Conservation (phyloP, 2,329 filamentous ascomycete species). For the Penicillium freii region DNA sequence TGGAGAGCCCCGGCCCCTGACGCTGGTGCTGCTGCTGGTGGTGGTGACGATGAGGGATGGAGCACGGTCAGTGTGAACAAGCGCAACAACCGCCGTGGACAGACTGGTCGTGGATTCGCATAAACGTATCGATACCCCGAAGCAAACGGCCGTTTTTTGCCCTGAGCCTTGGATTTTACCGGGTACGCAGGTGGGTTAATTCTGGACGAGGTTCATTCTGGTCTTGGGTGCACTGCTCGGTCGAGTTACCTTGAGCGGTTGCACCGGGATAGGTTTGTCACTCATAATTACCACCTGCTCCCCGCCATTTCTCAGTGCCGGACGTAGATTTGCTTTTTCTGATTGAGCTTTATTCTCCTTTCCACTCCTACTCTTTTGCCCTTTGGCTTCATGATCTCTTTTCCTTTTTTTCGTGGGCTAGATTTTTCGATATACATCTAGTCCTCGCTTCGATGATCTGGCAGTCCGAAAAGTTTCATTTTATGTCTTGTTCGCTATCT, state of each 20-base stretch:
- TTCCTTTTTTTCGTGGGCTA: conserved; percentile 29
- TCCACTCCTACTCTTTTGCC: conserved; percentile 17
- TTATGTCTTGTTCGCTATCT: conserved; percentile 28
- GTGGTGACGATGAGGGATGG: conserved; percentile 48
- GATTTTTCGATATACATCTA: conserved; percentile 32
- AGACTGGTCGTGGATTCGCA: conserved; percentile 39
- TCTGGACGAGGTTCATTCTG: conserved; percentile 4
- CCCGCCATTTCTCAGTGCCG: neutral
- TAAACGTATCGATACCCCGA: conserved; percentile 40
- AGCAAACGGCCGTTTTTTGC: conserved; percentile 17
- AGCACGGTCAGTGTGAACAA: conserved; percentile 48
- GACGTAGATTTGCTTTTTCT: conserved; percentile 12
- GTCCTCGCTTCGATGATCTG: conserved; percentile 36
- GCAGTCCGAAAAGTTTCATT: conserved; percentile 40
- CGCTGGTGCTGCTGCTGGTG: conserved; percentile 14
- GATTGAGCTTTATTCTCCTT: conserved; percentile 12
- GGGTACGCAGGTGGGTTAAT: conserved; percentile 11
- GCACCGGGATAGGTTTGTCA: neutral
- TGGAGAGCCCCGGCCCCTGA: conserved; percentile 40
- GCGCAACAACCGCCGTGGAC: conserved; percentile 47
- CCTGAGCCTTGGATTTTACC: conserved; percentile 9
- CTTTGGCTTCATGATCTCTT: conserved; percentile 32
- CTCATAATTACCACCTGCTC: conserved; percentile 8
- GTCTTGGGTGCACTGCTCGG: neutral
- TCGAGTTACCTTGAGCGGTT: neutral